Percentiles rank a stretch among this genome's conserved stretches.
These are phyloP conservation scores for Neurospora sublineolata DNA, from an alignment of 495 filamentous ascomycete genomes.

Conservation along the genomic window DNA sequence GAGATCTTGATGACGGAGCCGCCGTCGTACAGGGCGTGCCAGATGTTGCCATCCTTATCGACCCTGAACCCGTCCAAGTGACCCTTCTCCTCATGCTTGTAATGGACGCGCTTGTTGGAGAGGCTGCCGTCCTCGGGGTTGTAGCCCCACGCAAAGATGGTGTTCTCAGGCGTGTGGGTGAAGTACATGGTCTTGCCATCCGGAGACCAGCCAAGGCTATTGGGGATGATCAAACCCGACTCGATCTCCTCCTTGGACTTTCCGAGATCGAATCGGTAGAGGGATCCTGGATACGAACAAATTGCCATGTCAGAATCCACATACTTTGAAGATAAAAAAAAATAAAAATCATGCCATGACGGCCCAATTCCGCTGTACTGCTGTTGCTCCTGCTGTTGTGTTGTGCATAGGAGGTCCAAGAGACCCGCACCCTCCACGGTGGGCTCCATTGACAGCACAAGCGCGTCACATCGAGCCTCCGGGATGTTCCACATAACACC, in stretches of 20 bases:
- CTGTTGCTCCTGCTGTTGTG: background rate
- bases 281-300: constrained; percentile 19
- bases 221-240: constrained; percentile 59
- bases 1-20: constrained; percentile 55
- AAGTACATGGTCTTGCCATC: constrained; percentile 73
- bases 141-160: constrained; percentile 69
- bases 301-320: background rate
- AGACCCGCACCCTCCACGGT: background rate
- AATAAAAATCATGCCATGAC: background rate
- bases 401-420: background rate
- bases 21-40: constrained; percentile 70
- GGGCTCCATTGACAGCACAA: background rate
- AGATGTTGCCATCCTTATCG: constrained; percentile 61
- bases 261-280: constrained; percentile 26
- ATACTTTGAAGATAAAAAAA: background rate
- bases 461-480: background rate
- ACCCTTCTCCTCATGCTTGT: constrained; percentile 45
- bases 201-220: constrained; percentile 64
- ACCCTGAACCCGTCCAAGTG: constrained; percentile 68
- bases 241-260: constrained; percentile 4
- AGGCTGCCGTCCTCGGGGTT: constrained; percentile 48
- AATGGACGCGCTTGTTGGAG: constrained; percentile 58
- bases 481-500: background rate
- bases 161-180: constrained; percentile 62
- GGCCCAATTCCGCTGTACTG: background rate